Evolutionary conservation across 495 filamentous ascomycete genomes (phyloP).

Genomic region (Trichocladium uniseriatum): DNA sequence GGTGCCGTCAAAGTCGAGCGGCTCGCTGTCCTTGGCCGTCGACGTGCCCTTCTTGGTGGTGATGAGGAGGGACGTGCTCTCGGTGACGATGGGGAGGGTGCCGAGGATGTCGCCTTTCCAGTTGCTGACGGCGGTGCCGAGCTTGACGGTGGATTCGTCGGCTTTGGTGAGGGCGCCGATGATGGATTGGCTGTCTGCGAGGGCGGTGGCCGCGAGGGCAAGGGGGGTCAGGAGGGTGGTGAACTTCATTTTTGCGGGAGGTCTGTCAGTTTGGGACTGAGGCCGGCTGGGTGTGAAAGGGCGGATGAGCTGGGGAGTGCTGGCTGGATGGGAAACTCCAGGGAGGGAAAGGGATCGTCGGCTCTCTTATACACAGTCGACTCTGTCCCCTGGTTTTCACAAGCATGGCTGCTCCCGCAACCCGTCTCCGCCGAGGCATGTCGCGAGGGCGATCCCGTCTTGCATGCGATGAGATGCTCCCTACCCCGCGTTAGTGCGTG

Average conservation of each 20-base stretch:
- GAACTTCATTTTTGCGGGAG: constrained; percentile 15
- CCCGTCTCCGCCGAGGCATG: constrained; percentile 1
- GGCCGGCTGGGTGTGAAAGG: neutral
- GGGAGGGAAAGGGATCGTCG: neutral
- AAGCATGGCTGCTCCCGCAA: neutral
- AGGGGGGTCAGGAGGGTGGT: constrained; percentile 16
- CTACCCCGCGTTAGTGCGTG: neutral
- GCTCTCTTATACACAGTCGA: neutral
- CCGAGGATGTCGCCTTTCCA: constrained; percentile 22
- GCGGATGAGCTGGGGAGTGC: neutral
- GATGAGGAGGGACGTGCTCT: constrained; percentile 23
- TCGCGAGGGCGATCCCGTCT: neutral
- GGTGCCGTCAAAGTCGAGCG: constrained; percentile 10
- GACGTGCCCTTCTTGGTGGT: constrained; percentile 24
- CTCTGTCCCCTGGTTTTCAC: neutral
- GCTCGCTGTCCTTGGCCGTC: constrained; percentile 17
- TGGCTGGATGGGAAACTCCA: neutral
- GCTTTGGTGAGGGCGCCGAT: constrained; percentile 21
- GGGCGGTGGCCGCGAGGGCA: constrained; percentile 13
- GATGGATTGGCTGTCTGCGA: constrained; percentile 23
- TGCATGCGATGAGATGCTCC: neutral
- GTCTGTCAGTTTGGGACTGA: neutral
- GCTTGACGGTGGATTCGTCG: constrained; percentile 19
- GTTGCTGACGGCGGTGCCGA: constrained; percentile 19
- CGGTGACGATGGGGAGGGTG: constrained; percentile 21